Base-by-base conservation (phyloP, 768 basidiomycete species). In the Fomitopsis serialis region DNA sequence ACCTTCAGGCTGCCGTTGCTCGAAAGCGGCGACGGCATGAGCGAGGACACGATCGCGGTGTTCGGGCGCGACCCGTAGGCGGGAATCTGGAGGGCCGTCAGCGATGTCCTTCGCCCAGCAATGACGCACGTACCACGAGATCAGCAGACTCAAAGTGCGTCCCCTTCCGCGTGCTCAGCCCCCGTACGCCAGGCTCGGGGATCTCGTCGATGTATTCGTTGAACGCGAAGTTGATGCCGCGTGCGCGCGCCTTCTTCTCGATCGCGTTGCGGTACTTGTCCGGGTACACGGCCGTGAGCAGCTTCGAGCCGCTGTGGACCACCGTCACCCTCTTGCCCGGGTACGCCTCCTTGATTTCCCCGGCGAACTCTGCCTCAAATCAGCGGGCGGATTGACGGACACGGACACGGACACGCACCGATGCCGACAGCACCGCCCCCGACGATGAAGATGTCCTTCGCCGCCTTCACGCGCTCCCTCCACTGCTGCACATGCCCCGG, bases 221-320 rank as follows among this genome's bases (percentile, higher is more conserved):
- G 27, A 84, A 68, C 4, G 83, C 56, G 37, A 87, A 43, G 3
- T 78, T 67, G 52, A 87, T 68, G 2, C 78, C 79, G 5, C 76
- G 76, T 1, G 61, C 65, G 9, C 60, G 63, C 2, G 83, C 57
- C 13, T 73, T 69, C 2, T 68, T 65, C 46, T 75, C 75, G 1
- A 81, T 61, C 22, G 66, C 72, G 24, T 71, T 73, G 47, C 87
- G 77, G 66, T 79, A 80, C 47, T 75, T 74, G 9, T 70, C 61
- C 0, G 82, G 76, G 61, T 87, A 88, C 0, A 74, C 65, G 5
- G 71, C 64, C 55, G 84, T 85, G 54, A 88, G 70, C 34, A 86
- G 75, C n/a, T 74, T 64, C 1, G 57, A 48, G n/a, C 74, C 68
- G 24, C 74, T 71, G 11, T 88, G 87, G 10, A 89, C 77, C 44